Conservation (phyloP, 1,139 yeast genomes). For the Yamadazyma aaseri region DNA sequence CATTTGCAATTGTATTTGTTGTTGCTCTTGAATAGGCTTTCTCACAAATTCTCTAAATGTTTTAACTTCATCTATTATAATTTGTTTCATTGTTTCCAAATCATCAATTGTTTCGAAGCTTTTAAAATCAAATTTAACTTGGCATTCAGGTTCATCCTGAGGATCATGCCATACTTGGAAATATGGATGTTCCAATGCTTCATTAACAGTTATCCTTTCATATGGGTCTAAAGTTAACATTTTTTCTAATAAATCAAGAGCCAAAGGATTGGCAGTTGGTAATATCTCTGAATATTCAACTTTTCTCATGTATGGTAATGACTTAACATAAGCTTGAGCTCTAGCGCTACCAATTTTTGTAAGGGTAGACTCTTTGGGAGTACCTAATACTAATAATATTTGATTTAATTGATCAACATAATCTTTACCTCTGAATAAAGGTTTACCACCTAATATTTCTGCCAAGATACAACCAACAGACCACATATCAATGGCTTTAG, state of each 20-base stretch:
- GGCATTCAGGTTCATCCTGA: slow-evolving; percentile 87
- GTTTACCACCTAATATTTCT: slow-evolving; percentile 87
- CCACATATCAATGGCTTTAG: slow-evolving; percentile 97
- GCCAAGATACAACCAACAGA: slow-evolving; percentile 96
- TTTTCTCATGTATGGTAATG: slow-evolving; percentile 79
- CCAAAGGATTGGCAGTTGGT: slow-evolving; percentile 85
- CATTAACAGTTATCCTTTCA: slow-evolving; percentile 82
- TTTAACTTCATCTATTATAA: slow-evolving; percentile 81
- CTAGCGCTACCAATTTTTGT: slow-evolving; percentile 82
- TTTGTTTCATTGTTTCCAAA: slow-evolving; percentile 67
- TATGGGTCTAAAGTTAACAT: slow-evolving; percentile 89
- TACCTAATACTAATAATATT: slow-evolving; percentile 81
- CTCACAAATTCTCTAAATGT: slow-evolving; percentile 79
- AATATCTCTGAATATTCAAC: slow-evolving; percentile 72
- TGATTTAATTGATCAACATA: slow-evolving; percentile 94
- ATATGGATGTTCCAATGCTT: slow-evolving; percentile 88
- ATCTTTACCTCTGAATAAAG: slow-evolving; percentile 90
- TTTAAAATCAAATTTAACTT: slow-evolving; percentile 76
- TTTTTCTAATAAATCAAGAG: slow-evolving; percentile 74
- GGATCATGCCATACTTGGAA: slow-evolving; percentile 96
- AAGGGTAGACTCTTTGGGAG: slow-evolving; percentile 83
- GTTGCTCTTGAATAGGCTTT: slow-evolving; percentile 70
- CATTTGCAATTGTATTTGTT: slow-evolving; percentile 41
- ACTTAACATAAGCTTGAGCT: slow-evolving; percentile 89
- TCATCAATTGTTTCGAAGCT: slow-evolving; percentile 87